Base-by-base conservation (phyloP, 331 rosid genomes). In the Prunus yedoensis region DNA sequence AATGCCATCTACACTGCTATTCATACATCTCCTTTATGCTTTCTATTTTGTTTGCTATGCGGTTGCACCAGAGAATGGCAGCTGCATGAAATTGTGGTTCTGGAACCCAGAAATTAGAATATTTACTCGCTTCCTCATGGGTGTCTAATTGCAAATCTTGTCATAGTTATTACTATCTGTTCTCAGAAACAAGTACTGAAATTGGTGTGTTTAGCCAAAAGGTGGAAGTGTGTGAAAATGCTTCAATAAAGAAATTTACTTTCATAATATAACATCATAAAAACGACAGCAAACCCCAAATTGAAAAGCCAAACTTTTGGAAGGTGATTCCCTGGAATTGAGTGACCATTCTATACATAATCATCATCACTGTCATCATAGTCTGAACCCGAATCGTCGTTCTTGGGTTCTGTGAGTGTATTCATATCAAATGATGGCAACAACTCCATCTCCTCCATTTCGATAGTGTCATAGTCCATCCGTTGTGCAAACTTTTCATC, bases 391-490 rank as follows among this genome's bases (percentile, higher is more conserved):
- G 96, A 94, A 10, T 85, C 96, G 10, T 84, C 91, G 32, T 74
- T 78, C 74, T 90, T 86, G 46, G 96, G 94, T 75, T 83, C 92
- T 79, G 80, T 84, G 77, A 92, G 80, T 7, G 94, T 87, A 75
- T 82, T 83, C 96, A 95, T 92, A 71, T 92, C 83, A 73, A 95
- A 95, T 30, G 90, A 75, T 10, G 87, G 85, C 66, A 78, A 86
- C 32, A 78, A 84, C 75, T 88, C 97, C 99, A 95, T 92, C 86
- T 95, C 99, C 74, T 95, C 97, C 90, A 92, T 81, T 70, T 88
- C 97, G 54, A 95, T 95, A 21, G 97, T 92, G 66, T 92, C 99
- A 13, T 95, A 95, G 47, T 84, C 87, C 91, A 95, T 90, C 65
- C 99, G 87, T 79, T 90, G 94, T 61, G 86, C 82, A 78, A 95